Conservation (phyloP, 495 filamentous ascomycete genomes). For the Haplographium delicatum region DNA sequence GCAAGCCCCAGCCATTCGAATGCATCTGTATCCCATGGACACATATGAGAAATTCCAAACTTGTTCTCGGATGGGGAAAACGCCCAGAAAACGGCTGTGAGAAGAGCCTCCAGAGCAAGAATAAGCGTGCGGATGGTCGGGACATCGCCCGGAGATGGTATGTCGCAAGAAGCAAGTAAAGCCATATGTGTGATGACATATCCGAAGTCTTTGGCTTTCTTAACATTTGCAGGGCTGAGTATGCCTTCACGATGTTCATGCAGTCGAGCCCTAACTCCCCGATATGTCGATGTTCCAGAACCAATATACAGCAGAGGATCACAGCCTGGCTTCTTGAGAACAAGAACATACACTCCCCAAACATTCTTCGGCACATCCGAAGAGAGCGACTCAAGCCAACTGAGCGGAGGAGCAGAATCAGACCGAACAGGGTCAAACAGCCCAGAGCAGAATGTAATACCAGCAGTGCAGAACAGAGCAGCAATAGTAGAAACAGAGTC, state of each 20-base stretch:
- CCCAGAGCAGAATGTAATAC: too few relatives aligned
- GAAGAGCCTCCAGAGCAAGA: constrained; percentile 9
- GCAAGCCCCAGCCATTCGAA: constrained; percentile 12
- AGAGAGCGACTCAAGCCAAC: too few relatives aligned
- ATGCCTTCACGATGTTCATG: neutral
- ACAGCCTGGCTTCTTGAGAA: constrained; percentile 5
- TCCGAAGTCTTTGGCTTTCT: constrained; percentile 1
- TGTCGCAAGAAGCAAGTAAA: neutral
- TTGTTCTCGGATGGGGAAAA: neutral
- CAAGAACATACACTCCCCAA: constrained; percentile 10
- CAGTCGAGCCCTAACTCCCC: constrained; percentile 2
- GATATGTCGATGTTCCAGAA: neutral
- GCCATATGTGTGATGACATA: constrained; percentile 6
- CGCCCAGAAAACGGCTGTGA: constrained; percentile 11
- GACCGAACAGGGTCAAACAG: too few relatives aligned
- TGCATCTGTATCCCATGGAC: neutral
- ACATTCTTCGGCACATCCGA: too few relatives aligned
- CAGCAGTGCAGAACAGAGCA: too few relatives aligned
- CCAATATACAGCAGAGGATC: constrained; percentile 9
- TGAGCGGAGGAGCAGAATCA: too few relatives aligned
- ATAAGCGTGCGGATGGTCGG: neutral
- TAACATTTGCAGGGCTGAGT: neutral
- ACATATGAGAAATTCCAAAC: neutral
- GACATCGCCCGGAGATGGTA: neutral
- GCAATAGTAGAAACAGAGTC: too few relatives aligned